These are phyloP conservation scores for Amanita jacksonii DNA, from an alignment of 768 basidiomycete genomes.

Conservation along the genomic window DNA sequence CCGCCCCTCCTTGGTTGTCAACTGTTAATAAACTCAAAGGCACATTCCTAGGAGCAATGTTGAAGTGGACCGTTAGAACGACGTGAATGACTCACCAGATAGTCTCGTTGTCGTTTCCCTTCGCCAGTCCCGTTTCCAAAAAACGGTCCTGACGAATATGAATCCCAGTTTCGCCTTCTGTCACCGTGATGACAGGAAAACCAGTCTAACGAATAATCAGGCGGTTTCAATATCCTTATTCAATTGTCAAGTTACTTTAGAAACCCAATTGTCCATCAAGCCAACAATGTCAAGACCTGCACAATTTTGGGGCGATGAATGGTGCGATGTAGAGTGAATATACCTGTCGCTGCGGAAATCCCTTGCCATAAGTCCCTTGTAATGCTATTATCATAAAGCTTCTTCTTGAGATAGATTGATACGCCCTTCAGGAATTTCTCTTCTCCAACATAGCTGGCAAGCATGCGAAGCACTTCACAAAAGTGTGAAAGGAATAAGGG, in stretches of 20 bases:
- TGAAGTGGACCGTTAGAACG: constrained; percentile 1
- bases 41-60: constrained; percentile 46
- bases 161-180: constrained; percentile 64
- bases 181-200: constrained; percentile 85
- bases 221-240: neutral
- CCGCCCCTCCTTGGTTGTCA: constrained; percentile 45
- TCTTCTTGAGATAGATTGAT: constrained; percentile 84
- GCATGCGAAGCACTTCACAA: constrained; percentile 78
- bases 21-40: constrained; percentile 68
- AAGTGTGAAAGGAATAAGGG: neutral
- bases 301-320: neutral
- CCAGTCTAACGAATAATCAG: constrained; percentile 45
- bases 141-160: constrained; percentile 86
- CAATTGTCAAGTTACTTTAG: constrained; percentile 40
- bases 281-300: constrained; percentile 57
- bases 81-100: constrained; percentile 48
- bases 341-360: constrained; percentile 63
- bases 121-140: constrained; percentile 73
- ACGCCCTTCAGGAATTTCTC: constrained; percentile 83
- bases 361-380: constrained; percentile 87
- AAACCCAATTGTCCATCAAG: constrained; percentile 90
- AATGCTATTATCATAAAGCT: constrained; percentile 75
- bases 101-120: constrained; percentile 78
- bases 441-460: constrained; percentile 81
- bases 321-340: neutral